These are phyloP conservation scores for Cystobasidiaceae sp. DNA, from an alignment of 1,284 basidiomycete species.

Conservation along the genomic window DNA sequence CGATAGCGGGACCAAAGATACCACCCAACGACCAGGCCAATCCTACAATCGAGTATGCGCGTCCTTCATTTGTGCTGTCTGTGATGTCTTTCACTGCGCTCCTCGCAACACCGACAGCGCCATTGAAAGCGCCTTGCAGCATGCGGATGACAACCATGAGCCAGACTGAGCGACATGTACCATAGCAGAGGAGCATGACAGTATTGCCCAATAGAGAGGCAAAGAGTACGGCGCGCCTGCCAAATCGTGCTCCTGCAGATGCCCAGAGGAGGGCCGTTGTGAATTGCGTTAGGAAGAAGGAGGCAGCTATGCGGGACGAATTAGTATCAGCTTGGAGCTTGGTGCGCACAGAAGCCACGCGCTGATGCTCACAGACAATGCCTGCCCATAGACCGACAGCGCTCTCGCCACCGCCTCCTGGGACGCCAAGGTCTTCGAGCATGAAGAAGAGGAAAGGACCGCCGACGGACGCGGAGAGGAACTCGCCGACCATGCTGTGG, in stretches of 20 bases:
- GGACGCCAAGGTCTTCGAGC: conserved; percentile 73
- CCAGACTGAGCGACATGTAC: conserved; percentile 55
- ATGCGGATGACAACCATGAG: conserved; percentile 85
- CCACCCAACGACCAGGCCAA: conserved; percentile 41
- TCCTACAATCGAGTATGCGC: conserved; percentile 37
- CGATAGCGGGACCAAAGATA: conserved; percentile 40
- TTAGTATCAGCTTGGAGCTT: not conserved
- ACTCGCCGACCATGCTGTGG: conserved; percentile 74
- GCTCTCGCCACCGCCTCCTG: conserved; percentile 57
- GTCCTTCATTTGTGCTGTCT: conserved; percentile 52
- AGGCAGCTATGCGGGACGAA: conserved; percentile 37
- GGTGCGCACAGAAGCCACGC: not conserved
- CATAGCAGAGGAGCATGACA: conserved; percentile 71
- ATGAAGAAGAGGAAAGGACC: conserved; percentile 78
- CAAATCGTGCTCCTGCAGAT: conserved; percentile 85
- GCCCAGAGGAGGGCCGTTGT: conserved; percentile 90
- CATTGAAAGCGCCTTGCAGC: conserved; percentile 90
- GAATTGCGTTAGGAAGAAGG: conserved; percentile 63
- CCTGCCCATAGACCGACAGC: conserved; percentile 81
- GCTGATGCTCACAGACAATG: conserved; percentile 60
- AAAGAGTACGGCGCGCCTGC: conserved; percentile 75
- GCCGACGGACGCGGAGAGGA: conserved; percentile 61
- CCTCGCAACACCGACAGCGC: conserved; percentile 53
- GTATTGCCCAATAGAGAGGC: conserved; percentile 78
- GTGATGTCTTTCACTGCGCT: conserved; percentile 84